Evolutionary conservation across 371 early-diverging fungal species (phyloP), one percentile per base, ranked within the genome.

Genomic region (Mortierella sp.): DNA sequence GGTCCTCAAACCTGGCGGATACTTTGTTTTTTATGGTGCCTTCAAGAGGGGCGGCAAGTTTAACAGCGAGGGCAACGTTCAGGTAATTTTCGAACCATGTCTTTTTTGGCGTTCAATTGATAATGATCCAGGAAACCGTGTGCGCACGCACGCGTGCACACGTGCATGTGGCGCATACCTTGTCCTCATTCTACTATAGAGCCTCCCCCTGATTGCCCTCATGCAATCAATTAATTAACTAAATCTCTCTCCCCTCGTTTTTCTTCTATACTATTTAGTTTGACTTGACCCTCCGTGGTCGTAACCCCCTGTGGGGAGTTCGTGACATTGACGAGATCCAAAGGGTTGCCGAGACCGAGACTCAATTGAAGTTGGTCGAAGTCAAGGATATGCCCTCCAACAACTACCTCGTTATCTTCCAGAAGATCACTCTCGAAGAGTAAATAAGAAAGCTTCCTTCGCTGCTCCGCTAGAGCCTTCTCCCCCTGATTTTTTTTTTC

Each of bases 321-420:
- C 63, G 82, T 0, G 76, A 78, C 31, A 75, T 78, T 47, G 82
- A 78, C 24, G 82, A 72, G 63, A 60, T 78, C 28, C 70, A 74
- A 26, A 70, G 55, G 19, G 54, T 78, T 0, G 75, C 72, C 11
- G 75, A 75, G 24, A 72, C 73, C 19, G 74, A 78, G 42, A 44
- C 72, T 31, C 19, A 50, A 2, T 0, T 82, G 73, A 60, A n/a
- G 45, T 65, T 78, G 31, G 70, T 52, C 16, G 42, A 72, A 54
- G 55, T 78, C 14, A 70, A 31, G 2, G 60, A 82, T 26, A 78
- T 78, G 78, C 82, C 82, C 11, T 74, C 82, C 8, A 82, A 78
- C 72, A 82, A 82, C 76, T 78, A 82, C 38, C 21, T 82, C 26
- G 44, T 82, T 26, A 48, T 82, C 45, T 78, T 78, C 60, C 60